Evolutionary conservation across 164 flowering plant species (phyloP).

Genomic region (Liquidambar formosana): DNA sequence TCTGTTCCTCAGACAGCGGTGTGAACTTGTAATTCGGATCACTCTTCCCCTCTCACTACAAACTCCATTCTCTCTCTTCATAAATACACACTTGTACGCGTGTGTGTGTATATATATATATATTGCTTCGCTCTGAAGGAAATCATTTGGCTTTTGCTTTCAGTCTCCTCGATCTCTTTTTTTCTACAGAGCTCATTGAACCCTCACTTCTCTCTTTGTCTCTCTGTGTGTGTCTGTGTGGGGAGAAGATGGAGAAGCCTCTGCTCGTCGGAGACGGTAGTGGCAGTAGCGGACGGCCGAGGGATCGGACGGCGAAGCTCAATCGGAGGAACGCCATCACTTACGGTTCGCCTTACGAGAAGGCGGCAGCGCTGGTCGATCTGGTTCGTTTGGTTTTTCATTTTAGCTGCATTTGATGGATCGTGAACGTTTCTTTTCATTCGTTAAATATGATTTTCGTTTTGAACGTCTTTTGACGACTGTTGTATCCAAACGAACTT

Average conservation of each 20-base stretch:
- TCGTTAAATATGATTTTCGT: neutral
- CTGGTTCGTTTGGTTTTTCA: constrained; percentile 42
- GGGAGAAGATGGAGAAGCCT: constrained; percentile 40
- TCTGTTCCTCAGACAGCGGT: too few relatives aligned
- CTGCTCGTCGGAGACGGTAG: constrained; percentile 39
- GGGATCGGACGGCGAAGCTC: constrained; percentile 10
- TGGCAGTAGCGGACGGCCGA: constrained; percentile 2
- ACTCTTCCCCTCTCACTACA: too few relatives aligned
- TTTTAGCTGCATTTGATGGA: neutral
- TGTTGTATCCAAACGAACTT: too few relatives aligned
- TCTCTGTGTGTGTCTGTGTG: too few relatives aligned
- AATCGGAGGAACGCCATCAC: constrained; percentile 70
- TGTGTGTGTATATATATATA: too few relatives aligned
- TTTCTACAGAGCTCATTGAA: neutral
- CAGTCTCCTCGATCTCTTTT: neutral
- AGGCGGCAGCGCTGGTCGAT: constrained; percentile 93
- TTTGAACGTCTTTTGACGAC: neutral
- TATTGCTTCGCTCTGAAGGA: too few relatives aligned
- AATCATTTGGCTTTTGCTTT: too few relatives aligned
- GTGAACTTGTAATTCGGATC: too few relatives aligned
- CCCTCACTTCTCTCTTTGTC: neutral
- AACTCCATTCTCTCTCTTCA: too few relatives aligned
- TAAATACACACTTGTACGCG: too few relatives aligned
- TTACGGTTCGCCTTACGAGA: constrained; percentile 64
- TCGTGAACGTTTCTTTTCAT: neutral